Evolutionary conservation across 176 grass and related monocot species (phyloP), one percentile per base, ranked within the genome.

Genomic region (Calamus simplicifolius): DNA sequence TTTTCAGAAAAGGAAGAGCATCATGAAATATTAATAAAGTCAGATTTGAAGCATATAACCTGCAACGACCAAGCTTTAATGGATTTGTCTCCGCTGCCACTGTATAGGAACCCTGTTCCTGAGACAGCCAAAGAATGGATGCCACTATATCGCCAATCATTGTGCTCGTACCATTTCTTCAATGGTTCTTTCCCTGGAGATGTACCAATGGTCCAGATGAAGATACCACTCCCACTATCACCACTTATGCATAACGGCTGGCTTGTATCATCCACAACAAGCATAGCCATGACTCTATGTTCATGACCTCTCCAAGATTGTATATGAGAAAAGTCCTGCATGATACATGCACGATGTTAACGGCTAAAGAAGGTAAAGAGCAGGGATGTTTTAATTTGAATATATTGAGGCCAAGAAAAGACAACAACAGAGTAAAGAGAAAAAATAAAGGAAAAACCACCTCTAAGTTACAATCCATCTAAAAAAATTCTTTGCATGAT

Each of bases 61-160:
- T 91, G 83, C 50, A 97, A 72, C 67, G 84, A 97, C 92, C 92
- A 97, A 62, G 81, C 92, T 75, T 97, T 97, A 50, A 97, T 85
- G 69, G 84, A 85, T 61, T 85, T 97, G 66, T 97, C 84, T 72
- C 75, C 89, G 66, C 92, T 78, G 56, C 84, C 92, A 65, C 68
- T 88, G 51, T 97, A 97, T 54, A 97, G 78, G 69, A 67, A 80
- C 65, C 87, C 75, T 17, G 84, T 72, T 73, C 57, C 75, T 67
- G 84, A 91, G 69, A 97, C 67, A 77, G 87, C 84, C 78, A 97
- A 77, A 19, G 74, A 91, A 52, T 97, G 84, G 62, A 97, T 38
- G 49, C 87, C 87, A 63, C 81, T 82, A 69, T 81, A 97, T 8
- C 89, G 76, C 87, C 92, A 97, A 73, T 91, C 87, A 64, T 91